Base-by-base conservation (phyloP, 2,329 filamentous ascomycete genomes). In the Ceratocystis variospora region DNA sequence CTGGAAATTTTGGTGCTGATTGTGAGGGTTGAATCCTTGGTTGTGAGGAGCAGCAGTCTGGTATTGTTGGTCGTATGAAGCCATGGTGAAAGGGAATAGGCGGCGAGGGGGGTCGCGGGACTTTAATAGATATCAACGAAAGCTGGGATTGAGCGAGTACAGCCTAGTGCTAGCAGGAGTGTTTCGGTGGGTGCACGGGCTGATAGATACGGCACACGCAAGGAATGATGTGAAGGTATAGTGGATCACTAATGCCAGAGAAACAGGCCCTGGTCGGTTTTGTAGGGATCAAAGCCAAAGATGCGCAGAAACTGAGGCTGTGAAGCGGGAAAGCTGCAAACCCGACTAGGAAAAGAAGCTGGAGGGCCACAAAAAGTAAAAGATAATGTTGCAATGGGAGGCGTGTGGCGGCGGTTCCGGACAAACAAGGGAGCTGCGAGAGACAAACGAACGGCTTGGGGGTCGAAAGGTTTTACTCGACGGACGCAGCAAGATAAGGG, bases 11-110 rank as follows among this genome's bases (percentile, higher is more conserved):
- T 70, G 70, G 15, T 69, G 70, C 45, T 67, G 53, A 10, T 65
- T 57, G 31, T 69, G 62, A 37, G 71, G 66, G 62, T 69, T 68
- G 22, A 69, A 71, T 66, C 62, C 66, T 63, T 64, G 59, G 15
- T 63, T 28, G n/a, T 62, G 66, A 22, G 63, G 46, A 62, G 63
- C 46, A 61, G 28, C 44, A 63, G 59, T 15, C 6, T 64, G 61
- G 19, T 62, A 59, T 41, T 62, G 50, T 25, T 68, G 66, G 48
- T 68, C 63, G 59, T 65, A 68, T 50, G 66, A 66, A 61, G 66
- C 63, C 66, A 67, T 67, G n/a, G 64, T 67, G 48, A 33, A 44
- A 62, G 28, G 10, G 12, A 15, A 48, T 31, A 31, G 48, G 62
- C 66, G 31, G 57, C 62, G 55, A 28, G 61, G 66, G 66, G 66